Conservation (phyloP, 441 rosid genomes). For the Lepidium campestre region DNA sequence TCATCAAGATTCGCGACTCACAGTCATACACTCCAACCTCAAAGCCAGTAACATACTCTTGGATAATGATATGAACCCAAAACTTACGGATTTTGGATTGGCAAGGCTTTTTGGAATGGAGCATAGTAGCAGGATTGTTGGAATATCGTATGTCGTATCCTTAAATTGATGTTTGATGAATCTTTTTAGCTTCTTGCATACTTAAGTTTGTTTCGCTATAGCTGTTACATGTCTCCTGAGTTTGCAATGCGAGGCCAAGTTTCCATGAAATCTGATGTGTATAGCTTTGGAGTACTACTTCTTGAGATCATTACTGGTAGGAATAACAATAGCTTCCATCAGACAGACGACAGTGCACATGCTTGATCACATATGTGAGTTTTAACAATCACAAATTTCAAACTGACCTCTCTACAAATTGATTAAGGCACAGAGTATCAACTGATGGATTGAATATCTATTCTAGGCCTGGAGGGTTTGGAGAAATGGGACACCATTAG, state of each 20-base stretch:
- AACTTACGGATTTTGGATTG: slow-evolving; percentile 25
- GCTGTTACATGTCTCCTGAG: slow-evolving; percentile 14
- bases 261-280: slow-evolving; percentile 29
- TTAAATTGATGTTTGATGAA: background rate
- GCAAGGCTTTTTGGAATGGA: slow-evolving; percentile 29
- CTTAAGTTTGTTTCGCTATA: background rate
- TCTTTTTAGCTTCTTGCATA: background rate
- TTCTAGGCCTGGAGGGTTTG: slow-evolving; percentile 19
- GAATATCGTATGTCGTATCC: slow-evolving; percentile 39
- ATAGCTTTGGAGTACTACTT: slow-evolving; percentile 37
- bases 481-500: slow-evolving; percentile 20
- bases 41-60: slow-evolving; percentile 19
- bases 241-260: background rate
- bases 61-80: background rate
- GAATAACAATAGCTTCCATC: slow-evolving; percentile 14
- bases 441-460: background rate
- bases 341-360: background rate
- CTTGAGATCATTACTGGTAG: slow-evolving; percentile 35
- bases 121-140: slow-evolving; percentile 33
- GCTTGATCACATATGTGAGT: background rate
- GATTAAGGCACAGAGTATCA: background rate
- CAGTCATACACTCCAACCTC: slow-evolving; percentile 13
- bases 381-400: background rate
- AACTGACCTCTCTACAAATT: background rate
- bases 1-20: slow-evolving; percentile 8